A percentile compares a stretch with the other conserved stretches of the same genome.
Conservation (phyloP, 1,284 basidiomycete species). For the Melampsora abietis-canadensis region DNA sequence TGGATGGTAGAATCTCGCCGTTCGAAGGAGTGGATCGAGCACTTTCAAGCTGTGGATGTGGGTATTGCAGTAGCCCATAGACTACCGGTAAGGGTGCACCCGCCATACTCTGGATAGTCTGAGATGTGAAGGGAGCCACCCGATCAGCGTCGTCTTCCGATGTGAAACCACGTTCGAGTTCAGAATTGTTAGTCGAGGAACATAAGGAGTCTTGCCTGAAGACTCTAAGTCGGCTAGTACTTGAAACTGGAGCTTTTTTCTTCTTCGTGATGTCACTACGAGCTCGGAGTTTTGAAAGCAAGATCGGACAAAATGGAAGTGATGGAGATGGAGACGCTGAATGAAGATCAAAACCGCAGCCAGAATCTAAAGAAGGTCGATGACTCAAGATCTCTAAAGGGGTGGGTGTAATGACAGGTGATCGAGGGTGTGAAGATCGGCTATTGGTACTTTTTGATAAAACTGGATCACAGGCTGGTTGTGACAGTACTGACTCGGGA, state of each 20-base stretch:
- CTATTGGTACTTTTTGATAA: neutral
- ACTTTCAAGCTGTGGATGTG: slow-evolving; percentile 5
- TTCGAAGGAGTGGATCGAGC: slow-evolving; percentile 2
- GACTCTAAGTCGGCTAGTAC: slow-evolving; percentile 3
- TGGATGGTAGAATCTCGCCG: neutral
- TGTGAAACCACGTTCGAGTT: slow-evolving; percentile 20
- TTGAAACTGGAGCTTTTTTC: slow-evolving; percentile 12
- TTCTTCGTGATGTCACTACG: neutral
- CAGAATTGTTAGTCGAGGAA: slow-evolving; percentile 6
- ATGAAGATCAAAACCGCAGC: too few relatives aligned
- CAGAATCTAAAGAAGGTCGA: too few relatives aligned
- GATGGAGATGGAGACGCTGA: too few relatives aligned
- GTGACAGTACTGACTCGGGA: too few relatives aligned
- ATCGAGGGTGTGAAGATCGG: slow-evolving; percentile 5
- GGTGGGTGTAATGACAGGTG: neutral
- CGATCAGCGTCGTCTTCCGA: slow-evolving; percentile 8
- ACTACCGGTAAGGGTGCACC: slow-evolving; percentile 11
- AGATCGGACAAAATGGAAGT: too few relatives aligned
- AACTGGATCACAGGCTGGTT: neutral
- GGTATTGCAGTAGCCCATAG: slow-evolving; percentile 1
- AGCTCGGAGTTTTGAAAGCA: too few relatives aligned
- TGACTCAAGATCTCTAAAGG: neutral
- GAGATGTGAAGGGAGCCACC: neutral
- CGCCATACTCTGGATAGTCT: slow-evolving; percentile 7
- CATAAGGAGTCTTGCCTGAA: neutral